Percentiles rank a stretch among this genome's conserved stretches.
These are phyloP conservation scores for Phaeotremella skinneri DNA, from an alignment of 768 basidiomycete species.

Conservation along the genomic window DNA sequence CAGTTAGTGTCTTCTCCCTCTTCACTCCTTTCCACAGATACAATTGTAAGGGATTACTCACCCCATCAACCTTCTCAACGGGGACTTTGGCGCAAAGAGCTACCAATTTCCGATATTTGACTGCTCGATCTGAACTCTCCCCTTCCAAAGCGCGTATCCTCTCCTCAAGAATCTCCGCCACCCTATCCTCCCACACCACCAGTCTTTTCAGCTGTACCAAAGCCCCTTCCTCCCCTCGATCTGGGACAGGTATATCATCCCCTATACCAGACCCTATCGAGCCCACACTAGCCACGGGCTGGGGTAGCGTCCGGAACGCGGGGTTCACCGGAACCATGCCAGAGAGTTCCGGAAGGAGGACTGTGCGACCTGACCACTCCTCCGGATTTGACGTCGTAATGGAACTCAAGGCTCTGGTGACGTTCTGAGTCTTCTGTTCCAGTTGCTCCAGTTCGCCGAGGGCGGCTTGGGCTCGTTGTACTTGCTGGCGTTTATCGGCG, in stretches of 20 bases:
- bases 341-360: conserved; percentile 52
- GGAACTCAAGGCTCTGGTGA: conserved; percentile 71
- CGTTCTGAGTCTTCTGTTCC: conserved; percentile 74
- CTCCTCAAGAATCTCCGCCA: conserved; percentile 69
- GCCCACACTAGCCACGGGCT: background rate
- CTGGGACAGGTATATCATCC: conserved; percentile 53
- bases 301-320: conserved; percentile 62
- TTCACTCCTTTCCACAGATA: background rate
- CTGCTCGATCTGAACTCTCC: conserved; percentile 81
- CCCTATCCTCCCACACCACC: conserved; percentile 76
- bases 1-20: no score
- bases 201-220: conserved; percentile 72
- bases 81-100: conserved; percentile 82
- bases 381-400: conserved; percentile 35
- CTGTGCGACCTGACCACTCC: conserved; percentile 62
- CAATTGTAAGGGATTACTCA: conserved; percentile 55
- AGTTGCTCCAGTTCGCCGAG: conserved; percentile 78
- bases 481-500: conserved; percentile 82
- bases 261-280: conserved; percentile 54
- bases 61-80: conserved; percentile 83
- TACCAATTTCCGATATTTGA: conserved; percentile 87
- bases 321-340: conserved; percentile 57
- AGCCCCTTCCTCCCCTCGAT: conserved; percentile 53
- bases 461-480: conserved; percentile 69
- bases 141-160: conserved; percentile 70